Conservation (phyloP, 2,329 filamentous ascomycete species). For the Lecanosticta acicola region DNA sequence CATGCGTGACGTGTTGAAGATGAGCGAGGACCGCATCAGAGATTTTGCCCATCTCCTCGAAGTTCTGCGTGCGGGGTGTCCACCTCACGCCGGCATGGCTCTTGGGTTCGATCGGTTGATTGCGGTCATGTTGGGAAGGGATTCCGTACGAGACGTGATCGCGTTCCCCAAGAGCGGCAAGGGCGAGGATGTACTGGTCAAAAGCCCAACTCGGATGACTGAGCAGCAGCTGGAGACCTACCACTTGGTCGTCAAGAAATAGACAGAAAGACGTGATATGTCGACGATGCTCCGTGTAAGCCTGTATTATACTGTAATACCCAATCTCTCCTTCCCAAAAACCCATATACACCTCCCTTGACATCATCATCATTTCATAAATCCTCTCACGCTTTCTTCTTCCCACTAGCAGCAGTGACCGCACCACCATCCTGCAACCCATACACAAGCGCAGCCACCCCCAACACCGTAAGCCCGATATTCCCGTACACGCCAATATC, state of each 20-base stretch:
- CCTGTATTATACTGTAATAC: no score
- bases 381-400: conserved; percentile 8
- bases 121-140: conserved; percentile 68
- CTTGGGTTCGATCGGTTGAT: conserved; percentile 85
- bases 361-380: not conserved
- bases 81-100: conserved; percentile 89
- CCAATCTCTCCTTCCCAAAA: not conserved
- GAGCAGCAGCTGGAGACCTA: conserved; percentile 56
- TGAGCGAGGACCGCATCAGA: conserved; percentile 63
- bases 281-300: no score
- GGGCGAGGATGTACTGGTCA: conserved; percentile 79
- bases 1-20: conserved; percentile 75
- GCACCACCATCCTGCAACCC: conserved; percentile 21
- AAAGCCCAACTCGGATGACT: conserved; percentile 65
- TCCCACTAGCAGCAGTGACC: conserved; percentile 14
- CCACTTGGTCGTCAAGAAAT: conserved; percentile 45
- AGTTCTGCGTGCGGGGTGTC: conserved; percentile 78
- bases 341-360: not conserved
- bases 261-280: no score
- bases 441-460: conserved; percentile 24
- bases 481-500: conserved; percentile 34
- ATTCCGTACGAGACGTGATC: conserved; percentile 86
- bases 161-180: conserved; percentile 92
- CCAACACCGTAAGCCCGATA: conserved; percentile 26
- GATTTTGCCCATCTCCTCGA: conserved; percentile 83